These are phyloP conservation scores for Mycena metata DNA, from an alignment of 768 basidiomycete genomes.

Conservation along the genomic window DNA sequence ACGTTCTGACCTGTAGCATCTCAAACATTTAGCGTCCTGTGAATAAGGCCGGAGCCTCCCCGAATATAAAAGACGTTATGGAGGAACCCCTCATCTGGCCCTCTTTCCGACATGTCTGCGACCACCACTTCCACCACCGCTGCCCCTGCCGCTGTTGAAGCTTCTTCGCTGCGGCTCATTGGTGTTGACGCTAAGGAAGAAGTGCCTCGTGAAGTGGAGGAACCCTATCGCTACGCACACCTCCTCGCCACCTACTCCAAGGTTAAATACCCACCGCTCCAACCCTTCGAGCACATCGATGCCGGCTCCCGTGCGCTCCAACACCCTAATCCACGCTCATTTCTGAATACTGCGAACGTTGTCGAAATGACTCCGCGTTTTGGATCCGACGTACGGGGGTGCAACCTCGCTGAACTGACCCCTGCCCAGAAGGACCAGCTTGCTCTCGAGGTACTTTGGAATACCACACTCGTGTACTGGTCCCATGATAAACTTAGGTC, in stretches of 20 bases:
- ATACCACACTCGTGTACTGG: neutral
- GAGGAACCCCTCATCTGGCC: no score
- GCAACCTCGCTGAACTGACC: slow-evolving; percentile 62
- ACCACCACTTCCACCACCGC: no score
- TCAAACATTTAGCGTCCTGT: no score
- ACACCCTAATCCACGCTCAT: slow-evolving; percentile 64
- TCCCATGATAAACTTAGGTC: slow-evolving; percentile 21
- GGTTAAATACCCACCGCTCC: slow-evolving; percentile 45
- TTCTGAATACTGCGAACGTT: slow-evolving; percentile 61
- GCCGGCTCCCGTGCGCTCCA: slow-evolving; percentile 67
- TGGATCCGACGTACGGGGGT: slow-evolving; percentile 68
- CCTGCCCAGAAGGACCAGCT: slow-evolving; percentile 63
- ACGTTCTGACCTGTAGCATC: no score
- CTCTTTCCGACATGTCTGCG: no score
- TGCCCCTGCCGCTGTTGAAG: no score
- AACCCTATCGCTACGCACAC: slow-evolving; percentile 62
- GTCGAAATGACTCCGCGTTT: slow-evolving; percentile 66
- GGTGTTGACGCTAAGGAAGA: no score
- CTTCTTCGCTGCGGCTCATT: no score
- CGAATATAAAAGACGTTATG: no score
- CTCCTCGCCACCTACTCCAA: slow-evolving; percentile 63
- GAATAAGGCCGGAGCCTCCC: no score
- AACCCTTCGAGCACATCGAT: slow-evolving; percentile 71
- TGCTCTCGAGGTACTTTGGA: slow-evolving; percentile 57
- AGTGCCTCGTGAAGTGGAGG: neutral